These are phyloP conservation scores for Xylaria curta DNA, from an alignment of 495 filamentous ascomycete genomes.

Conservation along the genomic window DNA sequence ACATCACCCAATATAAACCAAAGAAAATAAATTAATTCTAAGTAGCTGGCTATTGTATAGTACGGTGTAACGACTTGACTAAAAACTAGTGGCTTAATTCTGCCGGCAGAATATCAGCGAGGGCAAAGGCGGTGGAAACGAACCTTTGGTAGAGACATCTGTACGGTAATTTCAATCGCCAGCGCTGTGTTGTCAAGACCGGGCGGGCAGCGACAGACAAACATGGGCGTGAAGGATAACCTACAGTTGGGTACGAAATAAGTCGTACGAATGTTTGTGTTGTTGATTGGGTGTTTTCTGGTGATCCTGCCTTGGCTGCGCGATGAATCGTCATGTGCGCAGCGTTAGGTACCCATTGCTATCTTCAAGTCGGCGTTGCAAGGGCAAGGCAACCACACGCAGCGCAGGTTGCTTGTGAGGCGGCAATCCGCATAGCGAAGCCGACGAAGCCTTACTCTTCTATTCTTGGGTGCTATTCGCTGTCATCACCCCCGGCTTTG, in stretches of 20 bases:
- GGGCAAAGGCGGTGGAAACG: too few relatives aligned
- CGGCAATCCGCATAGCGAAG: conserved; percentile 16
- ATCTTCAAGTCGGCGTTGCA: conserved; percentile 6
- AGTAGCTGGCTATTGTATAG: too few relatives aligned
- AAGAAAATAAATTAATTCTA: too few relatives aligned
- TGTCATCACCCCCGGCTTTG: conserved; percentile 12
- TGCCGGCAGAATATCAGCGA: too few relatives aligned
- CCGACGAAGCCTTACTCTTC: conserved; percentile 17
- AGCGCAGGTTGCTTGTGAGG: conserved; percentile 20
- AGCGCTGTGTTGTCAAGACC: conserved; percentile 4
- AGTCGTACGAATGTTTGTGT: conserved; percentile 4
- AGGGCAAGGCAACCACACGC: conserved; percentile 19
- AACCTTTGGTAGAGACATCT: too few relatives aligned
- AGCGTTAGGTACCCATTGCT: not conserved
- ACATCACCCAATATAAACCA: too few relatives aligned
- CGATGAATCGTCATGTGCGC: conserved; percentile 9
- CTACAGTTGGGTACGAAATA: conserved; percentile 17
- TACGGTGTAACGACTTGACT: too few relatives aligned
- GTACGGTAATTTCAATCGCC: conserved; percentile 3
- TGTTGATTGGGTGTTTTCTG: conserved; percentile 14
- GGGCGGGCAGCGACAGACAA: not conserved
- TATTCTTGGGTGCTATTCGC: conserved; percentile 16
- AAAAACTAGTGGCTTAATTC: too few relatives aligned
- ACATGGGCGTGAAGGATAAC: conserved; percentile 11
- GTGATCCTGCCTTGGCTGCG: conserved; percentile 6